phyloP scores from a whole-genome alignment of 1,139 yeast genomes.

The Yamadazyma blattariae region DNA sequence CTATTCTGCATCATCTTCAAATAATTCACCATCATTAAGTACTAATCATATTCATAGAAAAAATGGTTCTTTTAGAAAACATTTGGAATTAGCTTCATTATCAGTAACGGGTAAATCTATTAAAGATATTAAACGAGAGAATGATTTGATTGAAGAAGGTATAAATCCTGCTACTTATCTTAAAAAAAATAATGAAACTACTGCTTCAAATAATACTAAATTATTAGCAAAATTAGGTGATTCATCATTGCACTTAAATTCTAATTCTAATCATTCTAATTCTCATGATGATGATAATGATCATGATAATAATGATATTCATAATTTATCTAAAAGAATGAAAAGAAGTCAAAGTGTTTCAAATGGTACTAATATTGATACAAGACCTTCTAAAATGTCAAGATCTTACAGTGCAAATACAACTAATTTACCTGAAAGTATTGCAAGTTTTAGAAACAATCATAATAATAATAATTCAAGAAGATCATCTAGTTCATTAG shows the following conservation, averaged over 20 bases:
- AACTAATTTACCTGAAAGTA: constrained; percentile 2
- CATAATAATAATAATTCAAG: constrained; percentile 6
- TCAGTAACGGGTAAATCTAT: constrained; percentile 54
- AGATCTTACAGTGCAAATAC: constrained; percentile 19
- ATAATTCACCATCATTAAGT: neutral
- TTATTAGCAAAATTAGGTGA: constrained; percentile 15
- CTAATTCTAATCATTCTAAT: neutral
- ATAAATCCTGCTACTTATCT: constrained; percentile 37
- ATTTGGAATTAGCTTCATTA: constrained; percentile 51
- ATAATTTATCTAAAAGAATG: constrained; percentile 6
- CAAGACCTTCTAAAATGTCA: constrained; percentile 7
- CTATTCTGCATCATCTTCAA: neutral
- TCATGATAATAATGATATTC: constrained; percentile 1
- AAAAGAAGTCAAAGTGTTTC: constrained; percentile 16
- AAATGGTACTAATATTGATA: constrained; percentile 2
- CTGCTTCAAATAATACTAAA: constrained; percentile 12
- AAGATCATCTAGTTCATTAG: constrained; percentile 5
- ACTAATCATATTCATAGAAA: neutral
- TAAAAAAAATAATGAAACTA: constrained; percentile 7
- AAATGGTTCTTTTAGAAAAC: constrained; percentile 28
- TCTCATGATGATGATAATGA: constrained; percentile 1
- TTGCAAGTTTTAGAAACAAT: constrained; percentile 9
- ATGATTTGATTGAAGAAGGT: constrained; percentile 47
- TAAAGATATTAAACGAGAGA: constrained; percentile 46
- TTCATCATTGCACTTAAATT: constrained; percentile 12